Base-by-base conservation (phyloP, 148 eudicot species). In the Cornus kousa region DNA sequence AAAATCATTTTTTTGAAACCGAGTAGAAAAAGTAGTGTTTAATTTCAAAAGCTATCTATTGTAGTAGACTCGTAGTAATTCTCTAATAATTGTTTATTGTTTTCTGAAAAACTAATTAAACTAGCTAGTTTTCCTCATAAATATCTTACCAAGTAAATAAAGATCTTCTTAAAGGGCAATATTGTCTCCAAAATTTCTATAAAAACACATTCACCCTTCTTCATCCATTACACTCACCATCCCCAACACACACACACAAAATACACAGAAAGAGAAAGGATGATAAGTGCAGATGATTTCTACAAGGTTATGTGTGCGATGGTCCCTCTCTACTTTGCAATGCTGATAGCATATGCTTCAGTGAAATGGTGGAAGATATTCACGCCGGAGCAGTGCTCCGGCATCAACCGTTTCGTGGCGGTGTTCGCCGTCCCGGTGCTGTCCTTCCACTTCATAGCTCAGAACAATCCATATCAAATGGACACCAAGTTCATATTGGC, bases 341-440 rank as follows among this genome's bases (percentile, higher is more conserved):
- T 87, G 89, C 59, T 87, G 3, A 68, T 82, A 0, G 89, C 89
- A 3, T 87, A 83, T n/a, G 86, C 68, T 3, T 83, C 87, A 9
- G 86, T 86, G 12, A 79, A 79, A 43, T 86, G 89, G 89, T 81
- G 84, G 76, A 79, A 83, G 40, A 83, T 87, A 20, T 87, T 87
- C 73, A 68, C 85, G 0, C 83, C 89, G 28, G 81, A 74, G 43
- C 89, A 87, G 67, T 87, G 89, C 82, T 81, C 86, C 23, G 87
- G 89, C 48, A 77, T 87, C 73, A 87, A 87, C 81, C 87, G 89
- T 0, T 87, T 87, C 68, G 87, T 87, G 0, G 87, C 89, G 0
- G 85, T 87, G 1, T 87, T 87, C 50, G 87, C 89, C 2, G 87
- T 87, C 6, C 87, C 89, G n/a, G 79, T 87, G 8, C 80, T 87